Evolutionary conservation across 305 asterid genomes (phyloP), one percentile per base, ranked within the genome.

Genomic region (Fraxinus velutina): DNA sequence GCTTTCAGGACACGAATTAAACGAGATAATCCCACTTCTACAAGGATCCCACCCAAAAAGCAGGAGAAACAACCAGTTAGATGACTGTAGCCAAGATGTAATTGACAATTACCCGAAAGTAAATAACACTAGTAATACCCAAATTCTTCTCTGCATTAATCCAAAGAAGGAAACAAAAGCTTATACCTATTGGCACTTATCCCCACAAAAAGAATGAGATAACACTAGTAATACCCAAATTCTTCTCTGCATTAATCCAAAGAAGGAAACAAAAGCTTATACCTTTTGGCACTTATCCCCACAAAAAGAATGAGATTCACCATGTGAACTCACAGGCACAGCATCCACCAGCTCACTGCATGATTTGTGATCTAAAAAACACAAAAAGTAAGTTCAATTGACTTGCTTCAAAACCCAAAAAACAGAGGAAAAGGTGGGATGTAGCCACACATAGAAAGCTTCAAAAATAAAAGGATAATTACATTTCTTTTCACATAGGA

Each of bases 231-330:
- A 74, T 10, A 79, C 44, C 70, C 64, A 47, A 74, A 77, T 80
- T 47, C 74, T 80, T 78, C 66, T 82, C 80, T 83, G 44, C 76
- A 44, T 42, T 78, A 68, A 78, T 37, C 19, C 44, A 13, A 33
- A 55, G 44, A 80, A 47, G 62, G 60, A 79, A 85, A 78, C 50
- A 78, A 30, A 36, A 57, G 78, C 24, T 66, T 83, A 75, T 94
- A 96, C 99, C 99, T 96, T 94, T 86, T 87, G 97, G 92, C 98
- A 96, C 79, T 87, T 91, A 78, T 66, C 83, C 87, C 94, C 92
- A 85, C 99, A 96, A 85, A 91, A 93, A 83, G 84, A 62, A 19
- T 78, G 22, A 62, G 91, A 88, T 80, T 87, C 86, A 87, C 68
- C 86, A 60, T 82, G 79, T 70, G 97, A 86, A 86, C 86, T 88